Evolutionary conservation across 345 rosid species (phyloP), one percentile per base, ranked within the genome.

Genomic region (Ceriops zippeliana): DNA sequence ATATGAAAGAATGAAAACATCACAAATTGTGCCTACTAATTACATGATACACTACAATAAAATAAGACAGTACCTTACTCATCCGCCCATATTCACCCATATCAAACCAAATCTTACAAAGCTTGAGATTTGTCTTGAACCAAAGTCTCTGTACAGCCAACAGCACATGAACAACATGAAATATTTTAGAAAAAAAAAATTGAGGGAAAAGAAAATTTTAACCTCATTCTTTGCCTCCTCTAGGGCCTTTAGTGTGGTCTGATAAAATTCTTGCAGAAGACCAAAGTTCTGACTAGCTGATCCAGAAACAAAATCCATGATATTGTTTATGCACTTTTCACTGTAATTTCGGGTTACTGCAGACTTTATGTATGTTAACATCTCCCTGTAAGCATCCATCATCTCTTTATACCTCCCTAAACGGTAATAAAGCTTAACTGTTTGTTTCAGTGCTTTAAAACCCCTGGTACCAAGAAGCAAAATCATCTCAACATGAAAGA

Each of bases 171-270:
- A 74, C 73, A 66, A 73, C 52, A 49, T 68, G 22, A 69, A 57
- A 42, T 15, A 13, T 15, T 42, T 11, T 0, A 5, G 15, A 38
- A 11, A 38, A 38, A 38, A 38, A 10, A 38, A 38, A 10, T 9
- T 2, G 20, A 66, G 53, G 59, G 66, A 19, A 52, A 59, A 49
- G 15, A 52, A 52, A 31, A 37, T 28, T 9, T 61, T 73, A 7
- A 96, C 98, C 92, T 96, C 98, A 76, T 96, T 96, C 82, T 92
- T 92, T 74, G 98, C 99, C 85, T 92, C 99, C 83, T 92, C 99
- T 74, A 96, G 97, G 59, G 99, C 97, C 89, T 80, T 87, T 76
- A 92, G 70, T 61, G 99, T 96, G 56, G 98, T 96, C 77, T 96
- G 97, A 80, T 96, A 96, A 73, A 96, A 96, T 60, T 90, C 90